Evolutionary conservation across 257 asterid species (phyloP).

Genomic region (Agastache rugosa): DNA sequence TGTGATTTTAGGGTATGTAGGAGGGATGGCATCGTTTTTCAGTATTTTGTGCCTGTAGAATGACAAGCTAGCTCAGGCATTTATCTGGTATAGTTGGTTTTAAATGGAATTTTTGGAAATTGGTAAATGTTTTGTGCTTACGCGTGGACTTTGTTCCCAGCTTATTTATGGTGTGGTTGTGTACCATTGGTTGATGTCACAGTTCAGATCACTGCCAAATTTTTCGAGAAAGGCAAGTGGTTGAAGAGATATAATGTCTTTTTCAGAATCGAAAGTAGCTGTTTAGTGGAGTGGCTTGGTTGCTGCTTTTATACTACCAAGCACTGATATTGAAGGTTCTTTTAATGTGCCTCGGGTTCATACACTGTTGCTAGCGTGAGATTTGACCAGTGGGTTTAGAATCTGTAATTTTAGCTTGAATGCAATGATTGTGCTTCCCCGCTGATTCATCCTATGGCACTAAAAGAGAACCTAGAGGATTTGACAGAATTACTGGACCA

Average conservation of each 20-base stretch:
- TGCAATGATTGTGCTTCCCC: neutral
- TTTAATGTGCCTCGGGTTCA: conserved; percentile 4
- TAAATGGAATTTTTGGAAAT: neutral
- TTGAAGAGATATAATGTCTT: conserved; percentile 4
- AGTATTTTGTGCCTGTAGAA: neutral
- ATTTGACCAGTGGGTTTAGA: conserved; percentile 1
- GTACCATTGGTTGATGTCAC: neutral
- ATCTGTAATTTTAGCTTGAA: conserved; percentile 3
- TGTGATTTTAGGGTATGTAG: neutral
- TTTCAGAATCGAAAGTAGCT: conserved; percentile 18
- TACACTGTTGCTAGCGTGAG: neutral
- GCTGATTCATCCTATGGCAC: neutral
- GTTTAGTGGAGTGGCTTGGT: conserved; percentile 7
- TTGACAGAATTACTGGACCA: conserved; percentile 3
- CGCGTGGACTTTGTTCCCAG: neutral
- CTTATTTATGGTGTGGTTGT: neutral
- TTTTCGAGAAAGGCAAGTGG: neutral
- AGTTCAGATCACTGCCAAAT: neutral
- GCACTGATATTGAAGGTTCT: conserved; percentile 5
- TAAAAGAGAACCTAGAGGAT: conserved; percentile 18
- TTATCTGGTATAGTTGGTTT: conserved; percentile 5
- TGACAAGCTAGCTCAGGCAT: neutral
- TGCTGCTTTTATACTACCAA: conserved; percentile 9
- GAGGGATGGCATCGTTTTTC: neutral
- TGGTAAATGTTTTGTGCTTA: neutral